These are phyloP conservation scores for Reutealis trisperma DNA, from an alignment of 345 rosid genomes.

Conservation along the genomic window DNA sequence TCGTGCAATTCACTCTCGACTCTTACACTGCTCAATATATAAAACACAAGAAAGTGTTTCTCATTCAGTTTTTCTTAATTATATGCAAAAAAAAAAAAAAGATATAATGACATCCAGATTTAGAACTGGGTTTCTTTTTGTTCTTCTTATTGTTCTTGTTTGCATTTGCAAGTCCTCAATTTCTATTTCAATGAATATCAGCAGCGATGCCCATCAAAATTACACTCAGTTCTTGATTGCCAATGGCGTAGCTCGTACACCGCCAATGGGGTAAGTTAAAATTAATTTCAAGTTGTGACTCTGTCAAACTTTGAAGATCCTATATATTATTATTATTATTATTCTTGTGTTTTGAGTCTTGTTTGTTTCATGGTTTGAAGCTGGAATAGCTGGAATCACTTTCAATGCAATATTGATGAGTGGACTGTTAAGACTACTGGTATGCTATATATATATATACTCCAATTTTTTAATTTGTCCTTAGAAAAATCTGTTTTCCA, in stretches of 20 bases:
- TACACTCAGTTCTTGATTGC: slow-evolving; percentile 42
- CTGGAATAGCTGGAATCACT: slow-evolving; percentile 40
- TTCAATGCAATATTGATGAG: slow-evolving; percentile 29
- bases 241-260: slow-evolving; percentile 52
- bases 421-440: slow-evolving; percentile 25
- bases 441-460: background rate
- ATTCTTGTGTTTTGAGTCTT: too few species aligned
- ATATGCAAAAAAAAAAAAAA: too few species aligned
- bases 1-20: background rate
- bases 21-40: too few species aligned
- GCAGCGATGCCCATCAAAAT: slow-evolving; percentile 9
- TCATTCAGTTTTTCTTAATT: too few species aligned
- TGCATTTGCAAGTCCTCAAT: slow-evolving; percentile 6
- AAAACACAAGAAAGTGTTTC: too few species aligned
- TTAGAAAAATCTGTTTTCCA: too few species aligned
- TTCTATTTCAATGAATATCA: slow-evolving; percentile 6
- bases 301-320: background rate
- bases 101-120: background rate
- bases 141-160: slow-evolving; percentile 2
- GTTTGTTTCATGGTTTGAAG: background rate
- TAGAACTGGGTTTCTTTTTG: background rate
- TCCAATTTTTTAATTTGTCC: too few species aligned
- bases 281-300: background rate
- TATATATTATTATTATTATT: too few species aligned
- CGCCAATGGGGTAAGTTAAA: slow-evolving; percentile 46